Evolutionary conservation across 768 basidiomycete species (phyloP), one percentile per base, ranked within the genome.

Genomic region (Rhodotorula taiwanensis): DNA sequence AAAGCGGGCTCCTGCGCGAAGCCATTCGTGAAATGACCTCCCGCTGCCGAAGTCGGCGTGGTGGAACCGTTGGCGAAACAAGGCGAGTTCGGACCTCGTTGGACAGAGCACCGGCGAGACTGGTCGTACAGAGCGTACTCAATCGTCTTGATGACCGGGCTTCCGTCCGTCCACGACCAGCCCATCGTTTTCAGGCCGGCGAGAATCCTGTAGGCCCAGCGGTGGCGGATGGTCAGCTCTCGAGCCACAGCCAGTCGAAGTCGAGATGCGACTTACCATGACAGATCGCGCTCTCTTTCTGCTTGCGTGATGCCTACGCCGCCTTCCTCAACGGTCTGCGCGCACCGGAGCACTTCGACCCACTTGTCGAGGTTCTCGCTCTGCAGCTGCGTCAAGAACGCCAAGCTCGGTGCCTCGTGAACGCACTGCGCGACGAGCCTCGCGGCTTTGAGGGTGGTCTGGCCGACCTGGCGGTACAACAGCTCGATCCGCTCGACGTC

Each of bases 401-500:
- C 67, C 47, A 69, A 42, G 23, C 56, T 58, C 42, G 67, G 67
- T 18, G 67, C 67, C 30, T 62, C 60, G 16, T 58, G 33, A 16
- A 69, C 67, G 18, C 55, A 55, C 52, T 58, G 55, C 9, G 67
- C 67, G 23, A 64, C 62, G 59, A 69, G 64, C n/a, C 67, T 16
- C 8, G 63, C 67, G 0, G 49, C 67, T 50, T 64, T 69, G 50
- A 69, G 49, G 15, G 59, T 52, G 0, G 39, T 59, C 23, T 8
- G 14, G 15, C 44, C 44, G 4, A 62, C 50, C 33, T 69, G 67
- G 7, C 45, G 31, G 21, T 43, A 48, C 1, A 69, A 44, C 18
- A 64, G 43, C 33, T 43, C 47, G 30, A 64, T 48, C 31, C 67
- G 59, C 41, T 57, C 60, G 44, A 51, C 43, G 2, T 52, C 33